phyloP scores from a whole-genome alignment of 257 asterid species.

The Solanum paucissectum region DNA sequence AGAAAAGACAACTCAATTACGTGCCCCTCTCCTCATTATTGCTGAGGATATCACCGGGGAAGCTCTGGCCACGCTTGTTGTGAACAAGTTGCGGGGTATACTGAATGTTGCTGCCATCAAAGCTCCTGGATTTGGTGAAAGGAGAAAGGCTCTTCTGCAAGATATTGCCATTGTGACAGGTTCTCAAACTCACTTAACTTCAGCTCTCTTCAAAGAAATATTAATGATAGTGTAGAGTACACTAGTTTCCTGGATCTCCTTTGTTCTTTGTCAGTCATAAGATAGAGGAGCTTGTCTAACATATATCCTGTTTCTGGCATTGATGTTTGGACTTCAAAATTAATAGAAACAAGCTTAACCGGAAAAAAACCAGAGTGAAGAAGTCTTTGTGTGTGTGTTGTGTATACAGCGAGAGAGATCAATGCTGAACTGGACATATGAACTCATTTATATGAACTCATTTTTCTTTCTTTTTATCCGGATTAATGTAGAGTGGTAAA shows the following conservation, averaged over 20 bases:
- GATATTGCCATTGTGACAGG: constrained; percentile 96
- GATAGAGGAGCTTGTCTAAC: neutral
- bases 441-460: neutral
- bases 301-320: neutral
- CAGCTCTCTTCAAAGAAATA: neutral
- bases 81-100: constrained; percentile 87
- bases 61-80: constrained; percentile 97
- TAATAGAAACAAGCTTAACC: neutral
- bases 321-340: neutral
- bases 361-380: neutral
- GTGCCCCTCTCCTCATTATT: constrained; percentile 73
- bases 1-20: constrained; percentile 77
- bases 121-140: constrained; percentile 99
- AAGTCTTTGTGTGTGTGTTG: neutral
- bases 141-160: constrained; percentile 93
- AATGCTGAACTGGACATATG: neutral
- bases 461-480: neutral
- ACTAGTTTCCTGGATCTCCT: neutral
- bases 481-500: neutral
- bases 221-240: neutral
- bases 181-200: neutral
- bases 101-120: constrained; percentile 93
- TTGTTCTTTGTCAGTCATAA: neutral
- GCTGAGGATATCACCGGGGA: constrained; percentile 96
- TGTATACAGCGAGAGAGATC: neutral